phyloP scores from a whole-genome alignment of 2,329 filamentous ascomycete genomes.

The Daldinia sp. region DNA sequence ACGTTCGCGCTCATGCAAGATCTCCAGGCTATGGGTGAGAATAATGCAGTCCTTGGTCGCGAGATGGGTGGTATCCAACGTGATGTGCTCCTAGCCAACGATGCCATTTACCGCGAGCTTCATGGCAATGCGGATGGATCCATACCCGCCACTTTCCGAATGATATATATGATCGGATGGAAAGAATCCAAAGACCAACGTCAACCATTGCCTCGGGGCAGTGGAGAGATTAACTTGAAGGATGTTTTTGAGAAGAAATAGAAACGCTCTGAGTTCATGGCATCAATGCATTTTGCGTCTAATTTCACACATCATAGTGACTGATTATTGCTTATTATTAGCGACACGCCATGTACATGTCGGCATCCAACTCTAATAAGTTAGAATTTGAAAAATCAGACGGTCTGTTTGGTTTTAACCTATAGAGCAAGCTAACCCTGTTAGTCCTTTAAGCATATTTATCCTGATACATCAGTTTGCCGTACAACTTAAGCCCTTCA shows the following conservation, averaged over 20 bases:
- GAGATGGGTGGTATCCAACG: constrained; percentile 81
- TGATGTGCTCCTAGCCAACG: constrained; percentile 87
- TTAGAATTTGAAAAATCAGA: neutral
- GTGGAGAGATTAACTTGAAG: constrained; percentile 87
- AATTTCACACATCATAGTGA: neutral
- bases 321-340: constrained; percentile 1
- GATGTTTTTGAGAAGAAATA: constrained; percentile 73
- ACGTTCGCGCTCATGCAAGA: constrained; percentile 93
- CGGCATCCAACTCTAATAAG: neutral
- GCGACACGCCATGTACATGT: neutral
- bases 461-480: no score
- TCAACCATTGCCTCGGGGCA: constrained; percentile 84
- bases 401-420: no score
- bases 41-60: constrained; percentile 86
- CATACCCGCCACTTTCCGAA: constrained; percentile 89
- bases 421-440: neutral
- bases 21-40: constrained; percentile 95
- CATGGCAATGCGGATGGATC: constrained; percentile 84
- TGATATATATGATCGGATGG: constrained; percentile 99
- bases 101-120: constrained; percentile 88
- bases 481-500: neutral
- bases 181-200: constrained; percentile 84
- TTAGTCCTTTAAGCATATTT: neutral
- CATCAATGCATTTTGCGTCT: neutral
- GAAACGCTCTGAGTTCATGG: constrained; percentile 9